Conservation (phyloP, 2,329 filamentous ascomycete species). For the Dryadomyces sulphureus region DNA sequence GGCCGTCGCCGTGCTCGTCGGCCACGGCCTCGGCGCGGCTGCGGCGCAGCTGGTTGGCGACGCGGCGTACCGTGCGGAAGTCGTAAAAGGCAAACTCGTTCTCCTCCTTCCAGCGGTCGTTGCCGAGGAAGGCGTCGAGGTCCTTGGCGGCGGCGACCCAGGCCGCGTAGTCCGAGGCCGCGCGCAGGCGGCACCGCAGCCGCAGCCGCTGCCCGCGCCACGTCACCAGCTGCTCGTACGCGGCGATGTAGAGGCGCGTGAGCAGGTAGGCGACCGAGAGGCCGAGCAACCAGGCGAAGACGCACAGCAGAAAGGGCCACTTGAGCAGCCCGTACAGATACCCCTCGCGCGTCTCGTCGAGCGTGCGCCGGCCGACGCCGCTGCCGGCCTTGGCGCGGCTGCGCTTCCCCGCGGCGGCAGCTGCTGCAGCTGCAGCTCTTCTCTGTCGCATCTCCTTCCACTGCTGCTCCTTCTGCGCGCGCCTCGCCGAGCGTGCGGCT, state of each 20-base stretch:
- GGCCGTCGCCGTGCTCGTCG: conserved; percentile 12
- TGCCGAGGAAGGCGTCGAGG: conserved; percentile 68
- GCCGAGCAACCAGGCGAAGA: conserved; percentile 65
- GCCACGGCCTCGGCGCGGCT: conserved; percentile 34
- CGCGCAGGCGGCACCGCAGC: conserved; percentile 56
- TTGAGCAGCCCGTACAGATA: conserved; percentile 81
- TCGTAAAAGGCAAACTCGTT: conserved; percentile 80
- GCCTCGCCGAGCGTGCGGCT: no score
- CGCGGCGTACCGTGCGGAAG: conserved; percentile 63
- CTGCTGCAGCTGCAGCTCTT: background rate
- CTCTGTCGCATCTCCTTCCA: no score
- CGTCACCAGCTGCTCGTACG: conserved; percentile 82
- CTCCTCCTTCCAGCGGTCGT: conserved; percentile 63
- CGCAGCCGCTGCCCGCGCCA: conserved; percentile 70
- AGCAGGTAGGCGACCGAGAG: conserved; percentile 61
- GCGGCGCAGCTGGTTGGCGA: conserved; percentile 60
- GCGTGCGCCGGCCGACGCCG: conserved; percentile 39
- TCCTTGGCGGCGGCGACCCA: conserved; percentile 71
- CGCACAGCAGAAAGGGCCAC: conserved; percentile 75
- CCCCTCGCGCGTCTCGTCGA: conserved; percentile 89
- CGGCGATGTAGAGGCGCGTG: conserved; percentile 76
- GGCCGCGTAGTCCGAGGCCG: conserved; percentile 60
- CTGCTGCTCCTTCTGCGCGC: no score
- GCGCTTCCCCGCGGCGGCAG: conserved; percentile 17
- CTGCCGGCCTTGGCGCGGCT: conserved; percentile 6